A percentile compares a stretch with the other conserved stretches of the same genome.
Conservation (phyloP, 2,329 filamentous ascomycete species). For the Hypoxylon sp. region DNA sequence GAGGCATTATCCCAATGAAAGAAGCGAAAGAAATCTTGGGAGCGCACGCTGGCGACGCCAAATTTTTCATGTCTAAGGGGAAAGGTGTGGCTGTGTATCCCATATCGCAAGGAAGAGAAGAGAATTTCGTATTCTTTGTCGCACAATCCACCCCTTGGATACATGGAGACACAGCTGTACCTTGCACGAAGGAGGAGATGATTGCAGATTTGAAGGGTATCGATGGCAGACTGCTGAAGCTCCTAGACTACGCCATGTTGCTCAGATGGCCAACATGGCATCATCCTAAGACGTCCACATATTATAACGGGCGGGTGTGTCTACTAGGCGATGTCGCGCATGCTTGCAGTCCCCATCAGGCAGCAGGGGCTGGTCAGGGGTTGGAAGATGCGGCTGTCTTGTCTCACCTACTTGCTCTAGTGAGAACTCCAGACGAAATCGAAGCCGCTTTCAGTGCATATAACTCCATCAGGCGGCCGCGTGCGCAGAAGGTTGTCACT, state of each 20-base stretch:
- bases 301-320: slow-evolving; percentile 46
- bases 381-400: slow-evolving; percentile 51
- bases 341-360: slow-evolving; percentile 49
- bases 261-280: slow-evolving; percentile 50
- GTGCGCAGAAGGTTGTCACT: slow-evolving; percentile 52
- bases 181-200: slow-evolving; percentile 51
- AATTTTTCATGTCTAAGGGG: slow-evolving; percentile 50
- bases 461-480: slow-evolving; percentile 51
- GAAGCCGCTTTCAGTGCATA: slow-evolving; percentile 50
- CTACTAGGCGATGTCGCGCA: slow-evolving; percentile 52
- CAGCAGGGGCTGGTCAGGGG: slow-evolving; percentile 50
- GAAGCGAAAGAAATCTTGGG: slow-evolving; percentile 49
- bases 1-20: slow-evolving; percentile 52
- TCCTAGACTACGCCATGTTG: slow-evolving; percentile 48
- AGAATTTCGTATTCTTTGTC: slow-evolving; percentile 50
- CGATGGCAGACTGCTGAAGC: slow-evolving; percentile 45
- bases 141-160: slow-evolving; percentile 42
- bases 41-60: slow-evolving; percentile 50
- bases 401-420: slow-evolving; percentile 46
- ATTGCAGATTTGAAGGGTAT: slow-evolving; percentile 46
- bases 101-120: slow-evolving; percentile 48
- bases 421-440: slow-evolving; percentile 41
- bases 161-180: slow-evolving; percentile 43
- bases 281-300: slow-evolving; percentile 49
- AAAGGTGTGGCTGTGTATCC: slow-evolving; percentile 48